phyloP scores from a whole-genome alignment of 306 rosid species.

The Nissolia schottii region DNA sequence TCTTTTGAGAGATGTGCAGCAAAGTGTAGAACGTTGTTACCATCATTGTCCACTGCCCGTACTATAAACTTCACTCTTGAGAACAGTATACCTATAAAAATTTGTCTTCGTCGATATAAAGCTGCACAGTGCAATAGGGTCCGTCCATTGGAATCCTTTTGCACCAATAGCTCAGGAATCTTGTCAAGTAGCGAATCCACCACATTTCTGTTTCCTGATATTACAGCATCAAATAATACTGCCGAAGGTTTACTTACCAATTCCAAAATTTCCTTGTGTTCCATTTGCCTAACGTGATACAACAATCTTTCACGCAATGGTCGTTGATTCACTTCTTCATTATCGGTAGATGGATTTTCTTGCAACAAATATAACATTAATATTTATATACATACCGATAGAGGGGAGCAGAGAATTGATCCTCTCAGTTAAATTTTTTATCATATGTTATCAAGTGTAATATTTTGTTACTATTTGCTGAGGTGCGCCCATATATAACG shows the following conservation, averaged over 20 bases:
- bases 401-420: background rate
- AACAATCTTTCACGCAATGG: background rate
- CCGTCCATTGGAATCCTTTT: background rate
- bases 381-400: background rate
- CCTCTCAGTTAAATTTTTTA: no score
- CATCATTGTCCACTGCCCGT: background rate
- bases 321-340: background rate
- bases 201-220: background rate
- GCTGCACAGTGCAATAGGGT: background rate
- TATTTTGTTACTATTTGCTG: no score
- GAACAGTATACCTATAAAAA: background rate
- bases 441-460: no score
- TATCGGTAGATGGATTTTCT: background rate
- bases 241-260: background rate
- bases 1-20: background rate
- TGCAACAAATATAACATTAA: background rate
- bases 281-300: background rate
- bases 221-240: background rate
- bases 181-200: no score
- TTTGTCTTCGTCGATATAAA: background rate
- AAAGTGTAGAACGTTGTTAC: slow-evolving; percentile 11
- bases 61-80: background rate
- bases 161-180: background rate
- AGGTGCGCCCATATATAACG: no score
- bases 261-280: background rate